These are phyloP conservation scores for Saccharomycopsis hybrid DNA, from an alignment of 1,139 yeast species.

Conservation along the genomic window DNA sequence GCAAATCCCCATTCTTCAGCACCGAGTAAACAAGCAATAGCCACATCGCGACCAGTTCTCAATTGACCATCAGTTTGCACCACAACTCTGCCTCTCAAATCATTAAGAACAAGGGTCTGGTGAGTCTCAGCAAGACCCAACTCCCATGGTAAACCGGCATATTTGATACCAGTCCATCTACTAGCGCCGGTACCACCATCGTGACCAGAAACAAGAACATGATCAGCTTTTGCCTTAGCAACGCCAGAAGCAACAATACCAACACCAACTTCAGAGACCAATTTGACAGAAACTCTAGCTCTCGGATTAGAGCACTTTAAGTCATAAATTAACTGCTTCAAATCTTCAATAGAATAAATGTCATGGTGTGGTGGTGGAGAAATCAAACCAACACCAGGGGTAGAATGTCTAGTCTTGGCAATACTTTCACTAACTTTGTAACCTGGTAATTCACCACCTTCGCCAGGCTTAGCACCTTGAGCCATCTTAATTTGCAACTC, in stretches of 20 bases:
- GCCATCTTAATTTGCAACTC: conserved; percentile 98
- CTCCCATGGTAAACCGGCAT: conserved; percentile 99
- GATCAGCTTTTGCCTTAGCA: conserved; percentile 97
- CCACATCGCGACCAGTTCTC: conserved; percentile 93
- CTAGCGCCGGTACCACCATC: conserved; percentile 99
- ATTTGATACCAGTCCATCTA: conserved; percentile 92
- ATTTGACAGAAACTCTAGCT: conserved; percentile 92
- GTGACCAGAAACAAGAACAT: conserved; percentile 90
- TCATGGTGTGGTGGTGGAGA: conserved; percentile 99
- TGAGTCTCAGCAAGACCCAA: conserved; percentile 97
- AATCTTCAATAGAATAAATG: conserved; percentile 94
- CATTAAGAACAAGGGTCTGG: conserved; percentile 93
- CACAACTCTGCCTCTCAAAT: conserved; percentile 88
- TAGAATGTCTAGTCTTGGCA: conserved; percentile 94
- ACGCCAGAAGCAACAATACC: conserved; percentile 99
- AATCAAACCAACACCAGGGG: conserved; percentile 93
- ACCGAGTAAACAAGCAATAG: conserved; percentile 91
- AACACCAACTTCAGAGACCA: conserved; percentile 97
- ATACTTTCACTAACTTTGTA: conserved; percentile 83
- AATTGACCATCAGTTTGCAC: conserved; percentile 97
- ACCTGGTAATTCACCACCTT: conserved; percentile 98
- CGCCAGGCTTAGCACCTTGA: conserved; percentile 99
- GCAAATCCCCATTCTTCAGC: conserved; percentile 99
- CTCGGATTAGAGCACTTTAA: conserved; percentile 96
- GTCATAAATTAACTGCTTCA: conserved; percentile 93